Percentiles rank a stretch among this genome's conserved stretches.
Conservation (phyloP, 768 basidiomycete species). For the Leccinum barrowsii region DNA sequence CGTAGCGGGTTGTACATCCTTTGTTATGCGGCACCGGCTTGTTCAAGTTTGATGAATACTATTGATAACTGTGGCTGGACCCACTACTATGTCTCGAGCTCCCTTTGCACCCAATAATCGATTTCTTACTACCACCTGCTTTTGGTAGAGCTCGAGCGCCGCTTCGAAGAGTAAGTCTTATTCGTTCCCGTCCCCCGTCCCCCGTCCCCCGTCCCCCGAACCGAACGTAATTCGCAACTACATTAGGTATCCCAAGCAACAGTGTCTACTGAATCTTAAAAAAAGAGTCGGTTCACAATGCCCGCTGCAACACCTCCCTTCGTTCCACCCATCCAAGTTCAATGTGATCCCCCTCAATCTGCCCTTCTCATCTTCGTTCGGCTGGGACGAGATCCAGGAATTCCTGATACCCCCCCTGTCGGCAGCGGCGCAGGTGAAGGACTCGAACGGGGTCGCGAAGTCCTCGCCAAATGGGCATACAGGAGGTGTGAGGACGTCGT, state of each 20-base stretch:
- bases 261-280: slow-evolving; percentile 79
- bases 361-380: slow-evolving; percentile 80
- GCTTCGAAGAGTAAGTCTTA: slow-evolving; percentile 85
- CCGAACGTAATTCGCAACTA: not conserved
- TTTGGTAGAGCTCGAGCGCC: slow-evolving; percentile 60
- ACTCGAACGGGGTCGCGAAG: too few species aligned
- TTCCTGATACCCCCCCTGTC: slow-evolving; percentile 76
- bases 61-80: too few species aligned
- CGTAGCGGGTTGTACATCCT: too few species aligned
- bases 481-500: slow-evolving; percentile 94
- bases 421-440: slow-evolving; percentile 88
- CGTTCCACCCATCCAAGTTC: slow-evolving; percentile 68
- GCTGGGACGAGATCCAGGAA: slow-evolving; percentile 80
- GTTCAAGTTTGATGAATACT: too few species aligned
- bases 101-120: too few species aligned
- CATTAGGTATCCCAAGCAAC: slow-evolving; percentile 89
- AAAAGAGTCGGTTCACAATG: slow-evolving; percentile 65
- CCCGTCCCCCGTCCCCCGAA: slow-evolving; percentile 1
- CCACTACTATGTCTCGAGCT: too few species aligned
- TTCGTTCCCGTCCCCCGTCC: not conserved
- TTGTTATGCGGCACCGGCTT: too few species aligned
- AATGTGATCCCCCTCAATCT: slow-evolving; percentile 92
- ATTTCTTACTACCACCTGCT: too few species aligned
- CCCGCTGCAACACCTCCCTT: slow-evolving; percentile 51
- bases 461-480: slow-evolving; percentile 94